Evolutionary conservation across 2,329 filamentous ascomycete species (phyloP), one percentile per base, ranked within the genome.

Genomic region (Clonostachys byssicola): DNA sequence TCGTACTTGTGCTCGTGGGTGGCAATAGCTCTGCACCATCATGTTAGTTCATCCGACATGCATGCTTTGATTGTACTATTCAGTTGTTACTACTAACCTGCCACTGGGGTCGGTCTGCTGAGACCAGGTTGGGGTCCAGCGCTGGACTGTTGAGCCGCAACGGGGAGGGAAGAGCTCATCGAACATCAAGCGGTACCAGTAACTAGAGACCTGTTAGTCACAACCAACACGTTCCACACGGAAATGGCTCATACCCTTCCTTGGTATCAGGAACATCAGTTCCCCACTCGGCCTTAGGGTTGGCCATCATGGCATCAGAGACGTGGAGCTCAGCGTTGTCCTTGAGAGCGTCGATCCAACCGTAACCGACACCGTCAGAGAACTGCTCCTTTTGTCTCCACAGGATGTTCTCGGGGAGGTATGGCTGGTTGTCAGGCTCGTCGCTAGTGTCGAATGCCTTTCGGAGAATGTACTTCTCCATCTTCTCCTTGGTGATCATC

Each of bases 381-480:
- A 99, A 99, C 74, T 99, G 94, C 76, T 99, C 94, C 83, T 99
- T 99, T 73, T 99, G 95, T 65, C 95, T 82, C 88, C 90, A 99
- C 48, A 99, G 84, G 58, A 99, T 99, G 66, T 92, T 84, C 16
- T 96, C 86, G 8, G 95, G 94, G n/a, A 99, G 83, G 74, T 97
- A 99, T 10, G 94, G 85, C 66, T 88, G 72, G 43, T 78, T 81
- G 43, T 78, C 84, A 14, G 92, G 90, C 70, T 96, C 88, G 62
- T 92, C 90, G 43, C 80, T 82, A 33, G 91, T 96, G 71, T 99
- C 94, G 64, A 99, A 99, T 4, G 94, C 95, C 73, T 96, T 96
- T 64, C 94, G 89, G 56, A 99, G 78, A 56, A 99, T 95, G 78
- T 96, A 96, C 75, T 99, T 99, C 73, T 99, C 94, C 55, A 99